phyloP scores from a whole-genome alignment of 164 flowering plant species.

The Hamamelis virginiana region DNA sequence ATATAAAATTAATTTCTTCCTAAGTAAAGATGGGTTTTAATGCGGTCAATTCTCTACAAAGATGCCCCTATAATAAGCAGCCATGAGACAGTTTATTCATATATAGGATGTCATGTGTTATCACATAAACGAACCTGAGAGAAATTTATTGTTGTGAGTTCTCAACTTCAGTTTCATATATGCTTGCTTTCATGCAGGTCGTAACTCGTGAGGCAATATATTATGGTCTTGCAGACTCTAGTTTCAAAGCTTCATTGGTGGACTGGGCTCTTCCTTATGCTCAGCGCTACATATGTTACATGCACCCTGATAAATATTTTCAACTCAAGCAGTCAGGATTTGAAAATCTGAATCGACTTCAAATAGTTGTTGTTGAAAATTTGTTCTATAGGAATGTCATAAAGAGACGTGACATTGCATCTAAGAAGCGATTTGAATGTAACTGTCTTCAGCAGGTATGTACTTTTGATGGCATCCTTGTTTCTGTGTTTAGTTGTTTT shows the following conservation, averaged over 20 bases:
- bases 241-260: constrained; percentile 53
- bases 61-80: too few relatives aligned
- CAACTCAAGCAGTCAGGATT: constrained; percentile 54
- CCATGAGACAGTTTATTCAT: too few relatives aligned
- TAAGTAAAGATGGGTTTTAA: too few relatives aligned
- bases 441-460: constrained; percentile 77
- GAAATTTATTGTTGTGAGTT: background rate
- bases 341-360: constrained; percentile 36
- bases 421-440: constrained; percentile 59
- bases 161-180: background rate
- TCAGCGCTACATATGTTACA: constrained; percentile 66
- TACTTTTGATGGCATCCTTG: background rate
- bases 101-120: background rate
- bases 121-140: background rate
- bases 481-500: constrained; percentile 1
- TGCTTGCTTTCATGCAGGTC: constrained; percentile 43
- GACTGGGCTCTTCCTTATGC: constrained; percentile 93
- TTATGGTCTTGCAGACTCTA: constrained; percentile 46
- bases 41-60: too few relatives aligned
- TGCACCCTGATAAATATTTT: constrained; percentile 55
- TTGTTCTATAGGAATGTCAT: constrained; percentile 63
- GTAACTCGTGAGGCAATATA: constrained; percentile 77
- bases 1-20: too few relatives aligned
- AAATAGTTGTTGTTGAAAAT: constrained; percentile 65
- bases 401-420: constrained; percentile 39